Evolutionary conservation across 2,329 filamentous ascomycete genomes (phyloP).

Genomic region (Sporothrix pallida): DNA sequence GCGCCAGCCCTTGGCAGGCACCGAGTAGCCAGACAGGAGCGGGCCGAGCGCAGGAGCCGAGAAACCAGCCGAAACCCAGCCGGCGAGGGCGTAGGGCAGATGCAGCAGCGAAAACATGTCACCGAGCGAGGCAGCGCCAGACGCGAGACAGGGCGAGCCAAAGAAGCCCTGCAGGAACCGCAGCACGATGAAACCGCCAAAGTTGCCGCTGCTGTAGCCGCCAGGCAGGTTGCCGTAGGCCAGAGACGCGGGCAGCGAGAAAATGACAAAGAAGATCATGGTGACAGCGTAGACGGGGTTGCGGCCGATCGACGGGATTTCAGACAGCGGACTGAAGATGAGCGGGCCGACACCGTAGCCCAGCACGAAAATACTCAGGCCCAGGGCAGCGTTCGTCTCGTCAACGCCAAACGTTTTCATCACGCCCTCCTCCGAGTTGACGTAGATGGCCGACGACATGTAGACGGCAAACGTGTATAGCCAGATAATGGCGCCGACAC

Average conservation of each 20-base stretch:
- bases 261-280: slow-evolving; percentile 37
- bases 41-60: slow-evolving; percentile 66
- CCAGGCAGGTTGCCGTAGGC: slow-evolving; percentile 41
- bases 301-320: slow-evolving; percentile 51
- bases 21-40: slow-evolving; percentile 46
- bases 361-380: slow-evolving; percentile 60
- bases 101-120: slow-evolving; percentile 64
- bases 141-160: slow-evolving; percentile 66
- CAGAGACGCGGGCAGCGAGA: slow-evolving; percentile 52
- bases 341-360: slow-evolving; percentile 65
- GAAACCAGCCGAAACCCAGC: slow-evolving; percentile 63
- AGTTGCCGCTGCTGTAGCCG: slow-evolving; percentile 48
- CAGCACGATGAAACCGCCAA: slow-evolving; percentile 66
- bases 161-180: slow-evolving; percentile 72
- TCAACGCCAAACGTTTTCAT: slow-evolving; percentile 57
- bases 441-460: slow-evolving; percentile 50
- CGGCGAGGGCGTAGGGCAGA: slow-evolving; percentile 77
- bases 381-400: slow-evolving; percentile 55
- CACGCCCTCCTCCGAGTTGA: slow-evolving; percentile 48
- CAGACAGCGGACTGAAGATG: slow-evolving; percentile 57
- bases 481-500: slow-evolving; percentile 49
- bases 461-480: slow-evolving; percentile 59
- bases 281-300: slow-evolving; percentile 37
- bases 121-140: slow-evolving; percentile 67
- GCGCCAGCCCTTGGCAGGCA: slow-evolving; percentile 45